Conservation (phyloP, 1,284 basidiomycete genomes). For the Sphaerobolus stellatus region DNA sequence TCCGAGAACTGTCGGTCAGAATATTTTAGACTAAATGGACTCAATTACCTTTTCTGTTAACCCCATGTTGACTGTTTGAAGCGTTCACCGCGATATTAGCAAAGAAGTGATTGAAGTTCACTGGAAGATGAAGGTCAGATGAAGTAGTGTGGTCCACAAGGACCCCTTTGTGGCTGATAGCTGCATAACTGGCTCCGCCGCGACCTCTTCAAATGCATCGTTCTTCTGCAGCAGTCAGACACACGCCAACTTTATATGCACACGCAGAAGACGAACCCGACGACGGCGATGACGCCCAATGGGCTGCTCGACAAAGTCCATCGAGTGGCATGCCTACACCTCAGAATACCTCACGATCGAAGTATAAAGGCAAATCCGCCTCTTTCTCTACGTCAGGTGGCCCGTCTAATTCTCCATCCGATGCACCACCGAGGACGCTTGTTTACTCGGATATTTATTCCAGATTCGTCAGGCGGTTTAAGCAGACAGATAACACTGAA, state of each 20-base stretch:
- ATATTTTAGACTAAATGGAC: neutral
- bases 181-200: too few relatives aligned
- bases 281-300: constrained; percentile 40
- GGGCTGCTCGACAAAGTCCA: constrained; percentile 26
- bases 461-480: constrained; percentile 73
- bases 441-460: constrained; percentile 70
- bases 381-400: constrained; percentile 22
- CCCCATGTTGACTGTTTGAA: constrained; percentile 59
- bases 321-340: constrained; percentile 31
- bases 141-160: neutral
- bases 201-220: too few relatives aligned
- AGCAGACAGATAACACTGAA: constrained; percentile 49
- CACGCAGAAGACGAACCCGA: constrained; percentile 59
- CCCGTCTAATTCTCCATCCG: constrained; percentile 23
- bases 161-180: neutral
- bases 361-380: constrained; percentile 4
- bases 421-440: constrained; percentile 28
- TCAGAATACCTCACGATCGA: constrained; percentile 11
- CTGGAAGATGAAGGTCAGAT: neutral
- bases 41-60: constrained; percentile 78
- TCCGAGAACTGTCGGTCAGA: neutral
- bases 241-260: constrained; percentile 65
- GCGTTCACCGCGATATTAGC: neutral
- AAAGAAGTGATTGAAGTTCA: neutral
- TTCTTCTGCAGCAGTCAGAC: constrained; percentile 42